Conservation (phyloP, 768 basidiomycete species). For the Lentinus tigrinus region DNA sequence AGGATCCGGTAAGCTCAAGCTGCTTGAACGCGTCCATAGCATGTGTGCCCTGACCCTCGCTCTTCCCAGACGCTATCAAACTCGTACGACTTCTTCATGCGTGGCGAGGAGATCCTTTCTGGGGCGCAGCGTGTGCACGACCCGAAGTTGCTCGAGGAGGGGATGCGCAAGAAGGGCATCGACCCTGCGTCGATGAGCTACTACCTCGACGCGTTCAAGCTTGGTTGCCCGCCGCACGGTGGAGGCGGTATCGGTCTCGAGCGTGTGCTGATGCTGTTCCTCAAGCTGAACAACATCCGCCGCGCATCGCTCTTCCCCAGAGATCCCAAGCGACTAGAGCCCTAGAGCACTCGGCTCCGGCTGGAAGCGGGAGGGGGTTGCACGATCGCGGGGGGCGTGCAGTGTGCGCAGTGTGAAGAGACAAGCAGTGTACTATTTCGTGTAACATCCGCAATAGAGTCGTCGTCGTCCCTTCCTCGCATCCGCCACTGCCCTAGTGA, state of each 20-base stretch:
- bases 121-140: conserved; percentile 99
- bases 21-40: neutral
- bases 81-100: conserved; percentile 99
- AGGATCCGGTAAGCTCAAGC: conserved; percentile 62
- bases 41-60: neutral
- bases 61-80: conserved; percentile 77
- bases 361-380: neutral
- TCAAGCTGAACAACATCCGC: conserved; percentile 95
- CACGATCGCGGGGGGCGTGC: neutral
- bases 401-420: neutral
- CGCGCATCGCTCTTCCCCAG: conserved; percentile 93
- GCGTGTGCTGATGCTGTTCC: conserved; percentile 95
- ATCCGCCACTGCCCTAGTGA: no score
- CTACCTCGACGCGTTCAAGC: conserved; percentile 91
- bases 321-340: conserved; percentile 93
- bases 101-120: conserved; percentile 97
- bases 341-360: conserved; percentile 40
- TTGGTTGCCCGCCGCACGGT: conserved; percentile 95
- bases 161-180: conserved; percentile 86
- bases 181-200: conserved; percentile 90
- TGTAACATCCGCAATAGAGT: neutral
- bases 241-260: conserved; percentile 96
- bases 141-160: conserved; percentile 71
- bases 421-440: neutral
- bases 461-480: neutral